These are phyloP conservation scores for Lasiodiplodia gonubiensis DNA, from an alignment of 2,329 filamentous ascomycete species.

Conservation along the genomic window DNA sequence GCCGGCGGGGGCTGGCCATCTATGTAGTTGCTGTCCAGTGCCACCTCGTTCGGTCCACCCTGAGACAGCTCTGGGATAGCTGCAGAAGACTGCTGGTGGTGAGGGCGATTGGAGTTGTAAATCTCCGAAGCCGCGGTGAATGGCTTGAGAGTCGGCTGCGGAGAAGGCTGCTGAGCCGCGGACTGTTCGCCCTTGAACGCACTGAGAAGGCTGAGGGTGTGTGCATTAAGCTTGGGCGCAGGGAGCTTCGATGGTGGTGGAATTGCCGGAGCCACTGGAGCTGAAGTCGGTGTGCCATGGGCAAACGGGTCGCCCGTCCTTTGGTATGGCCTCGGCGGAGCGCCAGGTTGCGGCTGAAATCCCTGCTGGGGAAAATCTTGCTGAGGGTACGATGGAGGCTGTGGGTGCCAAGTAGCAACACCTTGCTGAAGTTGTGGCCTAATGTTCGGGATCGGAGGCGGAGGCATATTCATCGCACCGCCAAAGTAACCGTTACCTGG, in stretches of 20 bases:
- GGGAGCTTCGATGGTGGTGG: conserved; percentile 65
- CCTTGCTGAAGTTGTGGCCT: conserved; percentile 35
- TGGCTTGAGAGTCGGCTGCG: conserved; percentile 27
- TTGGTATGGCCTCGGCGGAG: conserved; percentile 52
- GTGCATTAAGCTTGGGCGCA: conserved; percentile 62
- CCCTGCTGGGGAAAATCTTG: conserved; percentile 12
- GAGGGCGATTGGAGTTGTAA: conserved; percentile 21
- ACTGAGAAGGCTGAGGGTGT: conserved; percentile 63
- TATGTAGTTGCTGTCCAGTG: not conserved
- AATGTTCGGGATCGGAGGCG: conserved; percentile 29
- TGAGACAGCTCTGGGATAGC: conserved; percentile 27
- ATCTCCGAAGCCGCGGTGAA: conserved; percentile 28
- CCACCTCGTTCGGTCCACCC: conserved; percentile 6
- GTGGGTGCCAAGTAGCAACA: conserved; percentile 24
- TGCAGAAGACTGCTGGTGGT: conserved; percentile 1
- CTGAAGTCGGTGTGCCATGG: conserved; percentile 35
- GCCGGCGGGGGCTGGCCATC: conserved; percentile 22
- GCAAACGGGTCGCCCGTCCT: conserved; percentile 50
- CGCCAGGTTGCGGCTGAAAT: conserved; percentile 30
- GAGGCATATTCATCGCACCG: conserved; percentile 20
- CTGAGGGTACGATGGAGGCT: conserved; percentile 30
- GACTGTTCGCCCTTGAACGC: conserved; percentile 56
- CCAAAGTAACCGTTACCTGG: conserved; percentile 7
- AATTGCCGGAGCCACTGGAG: conserved; percentile 51
- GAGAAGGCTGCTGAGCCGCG: conserved; percentile 33